phyloP scores from a whole-genome alignment of 768 basidiomycete genomes.

The Hygrocybe coccinea region DNA sequence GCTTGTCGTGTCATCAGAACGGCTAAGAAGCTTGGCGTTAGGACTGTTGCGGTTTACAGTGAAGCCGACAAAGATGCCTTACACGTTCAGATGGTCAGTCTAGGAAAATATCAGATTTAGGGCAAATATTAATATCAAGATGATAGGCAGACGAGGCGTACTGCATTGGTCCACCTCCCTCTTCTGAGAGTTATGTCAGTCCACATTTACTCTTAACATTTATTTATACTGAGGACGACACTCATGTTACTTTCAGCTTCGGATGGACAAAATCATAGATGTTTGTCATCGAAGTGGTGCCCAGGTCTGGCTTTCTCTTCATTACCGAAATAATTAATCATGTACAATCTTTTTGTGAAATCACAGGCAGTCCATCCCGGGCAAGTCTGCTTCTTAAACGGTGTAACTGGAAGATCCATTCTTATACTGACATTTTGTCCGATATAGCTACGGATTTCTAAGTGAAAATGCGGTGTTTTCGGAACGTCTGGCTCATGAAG shows the following conservation, averaged over 20 bases:
- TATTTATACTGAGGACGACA: not conserved
- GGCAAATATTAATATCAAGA: not conserved
- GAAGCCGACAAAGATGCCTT: constrained; percentile 77
- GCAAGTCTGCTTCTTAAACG: constrained; percentile 32
- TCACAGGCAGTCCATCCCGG: constrained; percentile 87
- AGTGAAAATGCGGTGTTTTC: constrained; percentile 89
- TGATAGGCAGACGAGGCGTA: constrained; percentile 78
- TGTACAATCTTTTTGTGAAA: constrained; percentile 1
- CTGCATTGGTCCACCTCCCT: constrained; percentile 88
- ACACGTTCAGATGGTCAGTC: constrained; percentile 72
- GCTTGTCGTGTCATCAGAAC: constrained; percentile 93
- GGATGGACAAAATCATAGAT: constrained; percentile 84
- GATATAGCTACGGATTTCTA: constrained; percentile 76
- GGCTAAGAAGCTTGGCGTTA: constrained; percentile 80
- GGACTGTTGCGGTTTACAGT: constrained; percentile 88
- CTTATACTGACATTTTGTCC: not conserved
- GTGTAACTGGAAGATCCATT: constrained; percentile 4
- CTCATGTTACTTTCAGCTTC: constrained; percentile 45
- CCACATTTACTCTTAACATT: too few species aligned
- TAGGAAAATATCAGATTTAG: not conserved
- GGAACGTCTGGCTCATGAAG: constrained; percentile 63
- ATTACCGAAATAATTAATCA: not conserved
- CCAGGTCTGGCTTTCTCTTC: constrained; percentile 51
- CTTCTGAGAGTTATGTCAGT: constrained; percentile 83
- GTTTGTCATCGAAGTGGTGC: constrained; percentile 78